Conservation (phyloP, 306 rosid species). For the Lathyrus tuberosus region DNA sequence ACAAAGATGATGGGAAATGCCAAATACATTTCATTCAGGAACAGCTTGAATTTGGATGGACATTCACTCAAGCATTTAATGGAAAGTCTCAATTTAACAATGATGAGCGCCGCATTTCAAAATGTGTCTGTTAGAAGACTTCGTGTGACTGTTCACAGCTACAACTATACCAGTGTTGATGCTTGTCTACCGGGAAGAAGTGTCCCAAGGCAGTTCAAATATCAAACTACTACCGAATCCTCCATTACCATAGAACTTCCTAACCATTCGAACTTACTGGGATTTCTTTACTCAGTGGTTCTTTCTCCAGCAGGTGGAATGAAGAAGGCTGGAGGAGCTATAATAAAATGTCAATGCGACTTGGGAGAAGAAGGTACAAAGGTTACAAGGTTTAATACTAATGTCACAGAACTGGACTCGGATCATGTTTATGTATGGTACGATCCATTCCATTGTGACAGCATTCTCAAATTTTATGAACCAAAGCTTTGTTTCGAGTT, state of each 20-base stretch:
- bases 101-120: conserved; percentile 8
- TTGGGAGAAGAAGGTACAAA: conserved; percentile 1
- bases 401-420: conserved; percentile 1
- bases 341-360: conserved; percentile 6
- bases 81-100: background rate
- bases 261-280: background rate
- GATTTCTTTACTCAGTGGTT: conserved; percentile 38
- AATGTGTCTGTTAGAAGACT: background rate
- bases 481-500: conserved; percentile 28
- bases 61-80: background rate
- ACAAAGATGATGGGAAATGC: background rate
- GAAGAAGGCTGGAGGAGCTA: background rate
- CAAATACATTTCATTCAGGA: conserved; percentile 1
- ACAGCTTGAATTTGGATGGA: background rate
- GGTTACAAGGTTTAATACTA: background rate
- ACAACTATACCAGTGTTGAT: conserved; percentile 10
- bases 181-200: conserved; percentile 7
- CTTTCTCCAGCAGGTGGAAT: conserved; percentile 25
- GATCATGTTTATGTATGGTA: conserved; percentile 45
- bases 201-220: background rate
- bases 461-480: conserved; percentile 12
- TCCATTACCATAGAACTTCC: conserved; percentile 10
- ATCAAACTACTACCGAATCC: background rate
- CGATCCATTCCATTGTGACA: conserved; percentile 41
- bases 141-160: background rate